Evolutionary conservation across 1,284 basidiomycete genomes (phyloP).

Genomic region (Melanopsichium pennsylvanicum): DNA sequence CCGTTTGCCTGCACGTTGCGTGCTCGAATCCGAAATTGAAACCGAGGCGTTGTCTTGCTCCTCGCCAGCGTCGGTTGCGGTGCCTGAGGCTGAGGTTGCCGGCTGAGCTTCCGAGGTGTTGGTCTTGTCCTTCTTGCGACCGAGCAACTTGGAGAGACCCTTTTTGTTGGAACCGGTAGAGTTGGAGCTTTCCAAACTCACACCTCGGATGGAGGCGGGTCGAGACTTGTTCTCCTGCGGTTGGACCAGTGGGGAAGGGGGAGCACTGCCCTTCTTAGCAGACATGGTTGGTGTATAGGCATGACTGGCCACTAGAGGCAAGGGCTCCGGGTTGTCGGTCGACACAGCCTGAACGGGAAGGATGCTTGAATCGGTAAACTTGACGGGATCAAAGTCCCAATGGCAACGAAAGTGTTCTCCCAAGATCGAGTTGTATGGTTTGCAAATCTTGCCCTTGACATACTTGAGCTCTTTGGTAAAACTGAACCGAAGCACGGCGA

Average conservation of each 20-base stretch:
- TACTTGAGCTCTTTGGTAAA: conserved; percentile 95
- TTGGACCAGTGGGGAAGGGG: conserved; percentile 30
- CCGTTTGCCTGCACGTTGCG: conserved; percentile 16
- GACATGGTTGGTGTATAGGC: conserved; percentile 27
- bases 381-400: conserved; percentile 57
- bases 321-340: conserved; percentile 26
- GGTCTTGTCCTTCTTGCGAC: conserved; percentile 34
- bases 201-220: conserved; percentile 34
- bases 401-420: conserved; percentile 64
- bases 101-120: conserved; percentile 18
- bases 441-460: conserved; percentile 83
- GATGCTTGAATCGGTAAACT: conserved; percentile 39
- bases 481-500: conserved; percentile 84
- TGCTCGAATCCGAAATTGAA: conserved; percentile 30
- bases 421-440: conserved; percentile 75
- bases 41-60: conserved; percentile 22
- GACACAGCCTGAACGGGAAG: conserved; percentile 41
- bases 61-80: conserved; percentile 8
- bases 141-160: conserved; percentile 42
- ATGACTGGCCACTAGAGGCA: conserved; percentile 21
- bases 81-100: conserved; percentile 5
- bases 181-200: conserved; percentile 20
- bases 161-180: conserved; percentile 33
- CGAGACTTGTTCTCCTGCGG: conserved; percentile 36
- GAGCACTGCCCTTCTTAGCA: conserved; percentile 34